phyloP scores from a whole-genome alignment of 2,329 filamentous ascomycete genomes.

The Ophiocordyceps australis region DNA sequence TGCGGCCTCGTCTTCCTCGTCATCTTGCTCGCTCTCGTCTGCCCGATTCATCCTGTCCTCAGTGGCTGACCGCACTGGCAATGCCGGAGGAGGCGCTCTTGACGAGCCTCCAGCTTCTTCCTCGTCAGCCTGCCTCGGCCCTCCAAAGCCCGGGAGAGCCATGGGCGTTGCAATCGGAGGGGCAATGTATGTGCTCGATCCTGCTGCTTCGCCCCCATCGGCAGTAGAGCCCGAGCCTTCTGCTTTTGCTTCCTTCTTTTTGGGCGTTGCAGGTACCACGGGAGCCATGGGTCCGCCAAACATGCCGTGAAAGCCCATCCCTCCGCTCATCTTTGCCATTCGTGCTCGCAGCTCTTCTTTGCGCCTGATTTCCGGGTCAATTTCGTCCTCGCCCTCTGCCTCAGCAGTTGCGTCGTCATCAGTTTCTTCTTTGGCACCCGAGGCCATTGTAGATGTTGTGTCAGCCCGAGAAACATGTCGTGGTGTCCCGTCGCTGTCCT shows the following conservation, averaged over 20 bases:
- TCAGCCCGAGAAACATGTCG: slow-evolving; percentile 16
- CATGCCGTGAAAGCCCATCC: slow-evolving; percentile 93
- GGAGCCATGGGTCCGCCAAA: slow-evolving; percentile 59
- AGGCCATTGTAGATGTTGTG: slow-evolving; percentile 11
- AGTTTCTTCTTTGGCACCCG: slow-evolving; percentile 37
- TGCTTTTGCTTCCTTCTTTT: slow-evolving; percentile 31
- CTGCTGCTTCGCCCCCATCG: slow-evolving; percentile 22
- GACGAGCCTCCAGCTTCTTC: slow-evolving; percentile 9
- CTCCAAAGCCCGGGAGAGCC: slow-evolving; percentile 56
- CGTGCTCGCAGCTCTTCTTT: slow-evolving; percentile 79
- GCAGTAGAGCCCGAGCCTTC: slow-evolving; percentile 24
- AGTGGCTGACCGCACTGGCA: slow-evolving; percentile 10
- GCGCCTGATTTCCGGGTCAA: slow-evolving; percentile 73
- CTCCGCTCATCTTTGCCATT: slow-evolving; percentile 97
- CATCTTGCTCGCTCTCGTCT: slow-evolving; percentile 11
- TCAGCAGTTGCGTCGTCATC: slow-evolving; percentile 47
- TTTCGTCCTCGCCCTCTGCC: slow-evolving; percentile 55
- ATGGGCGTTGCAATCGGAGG: slow-evolving; percentile 42
- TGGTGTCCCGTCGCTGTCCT: slow-evolving; percentile 51
- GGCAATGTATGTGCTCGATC: slow-evolving; percentile 22
- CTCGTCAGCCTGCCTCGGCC: slow-evolving; percentile 18
- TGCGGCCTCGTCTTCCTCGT: slow-evolving; percentile 15
- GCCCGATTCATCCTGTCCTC: too few relatives aligned
- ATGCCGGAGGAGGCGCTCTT: slow-evolving; percentile 10
- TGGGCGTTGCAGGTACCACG: slow-evolving; percentile 26